Conservation (phyloP, 495 filamentous ascomycete species). For the Achaetomiella virescens region DNA sequence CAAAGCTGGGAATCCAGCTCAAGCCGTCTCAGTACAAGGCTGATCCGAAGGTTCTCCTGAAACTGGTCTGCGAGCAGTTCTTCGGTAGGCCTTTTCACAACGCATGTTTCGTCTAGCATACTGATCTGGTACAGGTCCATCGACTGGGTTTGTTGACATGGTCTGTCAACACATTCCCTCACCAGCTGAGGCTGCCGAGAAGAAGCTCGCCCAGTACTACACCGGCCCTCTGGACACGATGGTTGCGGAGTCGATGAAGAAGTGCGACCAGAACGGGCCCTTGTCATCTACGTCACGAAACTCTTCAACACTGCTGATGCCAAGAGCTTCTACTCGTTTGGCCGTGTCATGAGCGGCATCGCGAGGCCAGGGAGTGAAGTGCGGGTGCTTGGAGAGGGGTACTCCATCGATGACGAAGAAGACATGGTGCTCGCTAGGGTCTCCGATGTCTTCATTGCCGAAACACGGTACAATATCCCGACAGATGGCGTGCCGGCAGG, state of each 20-base stretch:
- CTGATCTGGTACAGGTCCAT: conserved; percentile 37
- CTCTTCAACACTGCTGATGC: conserved; percentile 86
- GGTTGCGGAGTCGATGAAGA: conserved; percentile 68
- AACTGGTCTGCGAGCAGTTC: conserved; percentile 88
- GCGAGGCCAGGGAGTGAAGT: conserved; percentile 76
- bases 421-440: conserved; percentile 93
- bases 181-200: conserved; percentile 69
- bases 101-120: neutral
- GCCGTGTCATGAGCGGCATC: conserved; percentile 89
- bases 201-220: conserved; percentile 77
- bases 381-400: conserved; percentile 89
- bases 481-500: conserved; percentile 90
- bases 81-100: conserved; percentile 51
- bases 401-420: conserved; percentile 95
- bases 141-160: conserved; percentile 94
- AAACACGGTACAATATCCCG: conserved; percentile 86
- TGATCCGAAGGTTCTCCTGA: conserved; percentile 83
- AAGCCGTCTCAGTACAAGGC: conserved; percentile 88
- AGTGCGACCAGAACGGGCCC: conserved; percentile 84
- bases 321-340: conserved; percentile 79
- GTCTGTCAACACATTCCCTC: conserved; percentile 85
- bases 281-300: conserved; percentile 89
- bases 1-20: conserved; percentile 70
- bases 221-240: conserved; percentile 91
- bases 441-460: conserved; percentile 83